A percentile compares a stretch with the other conserved stretches of the same genome.
phyloP scores from a whole-genome alignment of 2,329 filamentous ascomycete species.

The Lasiodiplodia theobromae region DNA sequence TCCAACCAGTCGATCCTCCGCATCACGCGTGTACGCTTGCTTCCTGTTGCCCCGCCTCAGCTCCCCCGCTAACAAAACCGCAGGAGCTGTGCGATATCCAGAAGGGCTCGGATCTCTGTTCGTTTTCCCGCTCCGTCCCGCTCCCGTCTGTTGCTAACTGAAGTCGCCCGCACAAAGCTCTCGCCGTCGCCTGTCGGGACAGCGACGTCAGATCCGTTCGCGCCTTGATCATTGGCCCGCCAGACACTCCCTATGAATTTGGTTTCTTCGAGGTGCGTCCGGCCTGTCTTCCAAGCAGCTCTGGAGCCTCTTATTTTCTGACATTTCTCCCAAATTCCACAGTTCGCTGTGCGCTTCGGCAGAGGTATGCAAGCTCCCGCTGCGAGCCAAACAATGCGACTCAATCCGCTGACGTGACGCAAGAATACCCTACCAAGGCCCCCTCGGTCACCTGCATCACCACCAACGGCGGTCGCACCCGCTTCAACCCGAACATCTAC shows the following conservation, averaged over 20 bases:
- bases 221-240: constrained; percentile 88
- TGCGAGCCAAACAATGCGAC: neutral
- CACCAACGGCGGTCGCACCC: constrained; percentile 84
- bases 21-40: constrained; percentile 74
- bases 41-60: constrained; percentile 14
- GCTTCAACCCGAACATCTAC: constrained; percentile 98
- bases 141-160: constrained; percentile 32
- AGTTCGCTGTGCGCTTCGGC: constrained; percentile 81
- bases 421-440: constrained; percentile 80
- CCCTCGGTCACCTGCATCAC: constrained; percentile 73
- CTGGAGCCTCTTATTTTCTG: neutral
- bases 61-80: constrained; percentile 31
- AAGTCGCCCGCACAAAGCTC: constrained; percentile 59
- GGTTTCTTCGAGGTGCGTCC: constrained; percentile 87
- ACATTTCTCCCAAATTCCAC: neutral
- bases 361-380: constrained; percentile 62
- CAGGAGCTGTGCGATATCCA: constrained; percentile 89
- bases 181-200: constrained; percentile 87
- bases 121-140: constrained; percentile 42
- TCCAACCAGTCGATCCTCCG: constrained; percentile 87
- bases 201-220: constrained; percentile 86
- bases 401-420: neutral
- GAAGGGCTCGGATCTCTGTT: constrained; percentile 83
- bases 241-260: constrained; percentile 95
- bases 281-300: neutral